phyloP scores from a whole-genome alignment of 148 eudicot genomes.

The Dysphania ambrosioides region DNA sequence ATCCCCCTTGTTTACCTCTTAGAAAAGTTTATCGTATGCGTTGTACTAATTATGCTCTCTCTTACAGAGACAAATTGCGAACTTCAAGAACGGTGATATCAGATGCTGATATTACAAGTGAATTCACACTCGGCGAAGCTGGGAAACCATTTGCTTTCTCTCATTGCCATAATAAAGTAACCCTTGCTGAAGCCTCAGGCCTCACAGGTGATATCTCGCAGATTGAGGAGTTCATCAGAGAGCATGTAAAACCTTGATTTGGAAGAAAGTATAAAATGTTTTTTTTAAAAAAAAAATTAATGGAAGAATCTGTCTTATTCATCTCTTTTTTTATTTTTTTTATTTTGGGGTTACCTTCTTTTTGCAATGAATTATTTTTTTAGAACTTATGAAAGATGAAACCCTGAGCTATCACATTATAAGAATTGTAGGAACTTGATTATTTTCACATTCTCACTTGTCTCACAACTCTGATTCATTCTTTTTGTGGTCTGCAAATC shows the following conservation, averaged over 20 bases:
- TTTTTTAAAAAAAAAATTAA: not conserved
- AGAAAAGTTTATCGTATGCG: not conserved
- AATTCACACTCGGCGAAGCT: conserved; percentile 63
- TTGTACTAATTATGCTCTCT: not conserved
- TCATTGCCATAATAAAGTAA: conserved; percentile 73
- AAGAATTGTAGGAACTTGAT: not conserved
- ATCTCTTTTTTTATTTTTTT: not conserved
- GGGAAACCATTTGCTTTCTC: conserved; percentile 71
- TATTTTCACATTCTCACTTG: too few species aligned
- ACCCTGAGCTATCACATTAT: not conserved
- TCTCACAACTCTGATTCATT: too few species aligned
- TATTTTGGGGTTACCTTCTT: not conserved
- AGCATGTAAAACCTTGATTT: conserved; percentile 42
- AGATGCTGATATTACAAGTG: conserved; percentile 69
- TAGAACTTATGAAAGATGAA: conserved; percentile 13
- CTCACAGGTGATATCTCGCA: conserved; percentile 62
- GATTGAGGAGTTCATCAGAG: conserved; percentile 72
- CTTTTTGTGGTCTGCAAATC: not conserved
- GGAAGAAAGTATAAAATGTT: not conserved
- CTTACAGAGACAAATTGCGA: conserved; percentile 71
- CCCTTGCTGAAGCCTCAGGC: conserved; percentile 77
- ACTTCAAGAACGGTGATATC: conserved; percentile 76
- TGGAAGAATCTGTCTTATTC: not conserved
- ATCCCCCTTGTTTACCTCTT: not conserved
- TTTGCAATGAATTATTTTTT: not conserved